A percentile compares a stretch with the other conserved stretches of the same genome.
Evolutionary conservation across 495 filamentous ascomycete genomes (phyloP).

Genomic region (Gamarada debralockiae): DNA sequence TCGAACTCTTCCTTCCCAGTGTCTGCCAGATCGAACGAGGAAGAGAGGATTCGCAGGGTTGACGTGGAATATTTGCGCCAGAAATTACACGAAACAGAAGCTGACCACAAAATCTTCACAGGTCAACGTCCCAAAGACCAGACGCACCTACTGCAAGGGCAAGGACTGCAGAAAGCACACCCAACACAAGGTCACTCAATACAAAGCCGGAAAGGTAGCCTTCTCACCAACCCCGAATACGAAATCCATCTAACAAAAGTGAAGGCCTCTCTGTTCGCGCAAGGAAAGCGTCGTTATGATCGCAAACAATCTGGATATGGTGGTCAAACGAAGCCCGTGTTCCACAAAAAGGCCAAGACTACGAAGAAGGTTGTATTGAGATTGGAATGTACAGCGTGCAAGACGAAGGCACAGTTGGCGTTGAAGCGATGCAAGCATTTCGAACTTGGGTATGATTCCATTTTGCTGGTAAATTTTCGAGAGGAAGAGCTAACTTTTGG

Average conservation of each 20-base stretch:
- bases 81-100: slow-evolving; percentile 1
- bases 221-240: neutral
- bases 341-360: slow-evolving; percentile 99
- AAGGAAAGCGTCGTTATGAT: slow-evolving; percentile 99
- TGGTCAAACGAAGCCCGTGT: slow-evolving; percentile 99
- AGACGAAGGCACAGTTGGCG: slow-evolving; percentile 96
- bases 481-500: slow-evolving; percentile 16
- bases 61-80: neutral
- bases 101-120: slow-evolving; percentile 33
- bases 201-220: slow-evolving; percentile 87
- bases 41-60: neutral
- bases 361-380: slow-evolving; percentile 99
- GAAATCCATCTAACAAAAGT: neutral
- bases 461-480: neutral
- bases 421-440: slow-evolving; percentile 99
- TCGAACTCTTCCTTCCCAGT: too few relatives aligned
- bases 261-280: slow-evolving; percentile 87
- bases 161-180: slow-evolving; percentile 93
- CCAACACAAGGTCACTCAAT: slow-evolving; percentile 90
- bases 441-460: slow-evolving; percentile 82
- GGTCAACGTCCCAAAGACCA: slow-evolving; percentile 90
- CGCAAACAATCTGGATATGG: slow-evolving; percentile 99
- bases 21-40: neutral
- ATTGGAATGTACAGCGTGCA: slow-evolving; percentile 94
- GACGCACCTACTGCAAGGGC: slow-evolving; percentile 93